Conservation (phyloP, 2,329 filamentous ascomycete species). For the Venturiaceae sp. region DNA sequence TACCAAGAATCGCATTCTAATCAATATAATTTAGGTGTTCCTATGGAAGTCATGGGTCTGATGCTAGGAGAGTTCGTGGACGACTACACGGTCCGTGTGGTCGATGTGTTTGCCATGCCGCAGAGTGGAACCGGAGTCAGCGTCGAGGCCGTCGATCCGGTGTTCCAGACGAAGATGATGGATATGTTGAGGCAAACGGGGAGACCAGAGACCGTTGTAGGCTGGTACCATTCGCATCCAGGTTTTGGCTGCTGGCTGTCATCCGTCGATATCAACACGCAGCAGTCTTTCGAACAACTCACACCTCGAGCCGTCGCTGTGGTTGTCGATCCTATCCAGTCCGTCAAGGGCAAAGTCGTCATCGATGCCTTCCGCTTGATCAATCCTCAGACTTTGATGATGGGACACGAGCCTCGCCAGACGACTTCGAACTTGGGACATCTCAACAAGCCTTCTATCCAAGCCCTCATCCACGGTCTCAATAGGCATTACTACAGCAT, state of each 20-base stretch:
- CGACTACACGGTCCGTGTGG: slow-evolving; percentile 95
- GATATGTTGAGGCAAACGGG: slow-evolving; percentile 98
- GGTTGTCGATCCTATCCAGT: slow-evolving; percentile 97
- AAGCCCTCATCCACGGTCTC: slow-evolving; percentile 93
- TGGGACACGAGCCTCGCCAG: slow-evolving; percentile 94
- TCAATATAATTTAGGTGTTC: slow-evolving; percentile 42
- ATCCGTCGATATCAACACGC: slow-evolving; percentile 98
- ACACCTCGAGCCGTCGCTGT: slow-evolving; percentile 95
- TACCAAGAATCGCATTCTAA: background rate
- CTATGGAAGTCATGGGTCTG: slow-evolving; percentile 99
- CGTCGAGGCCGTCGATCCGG: slow-evolving; percentile 95
- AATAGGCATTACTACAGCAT: slow-evolving; percentile 99
- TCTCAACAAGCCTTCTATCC: slow-evolving; percentile 98
- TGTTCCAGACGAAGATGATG: slow-evolving; percentile 99
- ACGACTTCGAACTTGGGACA: slow-evolving; percentile 97
- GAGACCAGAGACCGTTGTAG: slow-evolving; percentile 93
- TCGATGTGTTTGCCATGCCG: slow-evolving; percentile 98
- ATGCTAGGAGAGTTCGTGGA: slow-evolving; percentile 99
- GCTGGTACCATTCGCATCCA: slow-evolving; percentile 99
- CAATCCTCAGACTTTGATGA: slow-evolving; percentile 94
- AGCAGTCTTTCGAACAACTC: slow-evolving; percentile 99
- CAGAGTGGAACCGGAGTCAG: slow-evolving; percentile 97
- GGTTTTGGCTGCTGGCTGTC: slow-evolving; percentile 99
- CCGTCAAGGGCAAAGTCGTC: slow-evolving; percentile 98
- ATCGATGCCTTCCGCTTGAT: slow-evolving; percentile 98